Evolutionary conservation across 2,329 filamentous ascomycete genomes (phyloP).

Genomic region (Aspergillus ibericus): DNA sequence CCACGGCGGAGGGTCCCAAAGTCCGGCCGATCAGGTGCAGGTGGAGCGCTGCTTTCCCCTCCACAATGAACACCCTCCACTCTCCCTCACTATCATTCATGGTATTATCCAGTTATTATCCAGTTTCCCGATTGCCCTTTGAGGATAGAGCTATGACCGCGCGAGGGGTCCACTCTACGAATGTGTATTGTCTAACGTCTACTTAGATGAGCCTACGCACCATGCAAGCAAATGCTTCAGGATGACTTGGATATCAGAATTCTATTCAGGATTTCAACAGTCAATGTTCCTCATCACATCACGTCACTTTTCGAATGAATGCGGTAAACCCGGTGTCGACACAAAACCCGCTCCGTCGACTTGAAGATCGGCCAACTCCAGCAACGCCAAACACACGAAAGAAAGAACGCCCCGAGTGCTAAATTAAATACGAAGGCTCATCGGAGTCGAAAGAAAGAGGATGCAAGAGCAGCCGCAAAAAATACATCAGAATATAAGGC

Average conservation of each 20-base stretch:
- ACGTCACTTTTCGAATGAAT: background rate
- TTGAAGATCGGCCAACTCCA: conserved; percentile 10
- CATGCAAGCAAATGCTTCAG: background rate
- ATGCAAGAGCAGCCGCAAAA: conserved; percentile 9
- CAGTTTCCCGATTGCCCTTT: background rate
- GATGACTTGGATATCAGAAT: background rate
- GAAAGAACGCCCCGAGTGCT: conserved; percentile 28
- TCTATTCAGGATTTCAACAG: background rate
- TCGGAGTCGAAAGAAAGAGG: conserved; percentile 2
- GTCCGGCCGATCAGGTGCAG: background rate
- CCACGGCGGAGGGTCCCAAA: background rate
- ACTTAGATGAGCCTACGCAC: background rate
- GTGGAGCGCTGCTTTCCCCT: background rate
- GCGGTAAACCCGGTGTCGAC: background rate
- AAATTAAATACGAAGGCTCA: conserved; percentile 13
- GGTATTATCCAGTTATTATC: too few species aligned
- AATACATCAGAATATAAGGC: conserved; percentile 9
- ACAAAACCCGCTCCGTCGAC: conserved; percentile 3
- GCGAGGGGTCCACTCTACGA: background rate
- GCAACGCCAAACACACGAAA: conserved; percentile 11
- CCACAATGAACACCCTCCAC: background rate
- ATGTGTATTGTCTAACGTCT: background rate
- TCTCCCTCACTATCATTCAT: background rate
- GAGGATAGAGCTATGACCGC: background rate
- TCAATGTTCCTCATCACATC: conserved; percentile 4